Evolutionary conservation across 208 protist species (phyloP).

Genomic region (Leishmania martiniquensis): DNA sequence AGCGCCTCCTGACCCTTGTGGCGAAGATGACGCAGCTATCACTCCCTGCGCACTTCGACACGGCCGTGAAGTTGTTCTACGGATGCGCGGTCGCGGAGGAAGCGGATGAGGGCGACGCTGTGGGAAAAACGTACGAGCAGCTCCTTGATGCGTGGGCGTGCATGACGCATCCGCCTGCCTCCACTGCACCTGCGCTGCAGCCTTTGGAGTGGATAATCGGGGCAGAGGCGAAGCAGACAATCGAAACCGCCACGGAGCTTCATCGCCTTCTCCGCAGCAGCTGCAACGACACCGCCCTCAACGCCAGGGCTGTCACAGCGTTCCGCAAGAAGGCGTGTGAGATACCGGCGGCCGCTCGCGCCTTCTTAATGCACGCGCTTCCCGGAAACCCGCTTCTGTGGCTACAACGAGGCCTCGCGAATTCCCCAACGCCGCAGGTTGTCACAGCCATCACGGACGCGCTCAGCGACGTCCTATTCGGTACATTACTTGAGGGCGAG

Average conservation of each 20-base stretch:
- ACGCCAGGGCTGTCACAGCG: constrained; percentile 5
- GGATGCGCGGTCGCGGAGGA: constrained; percentile 18
- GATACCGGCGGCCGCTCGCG: constrained; percentile 20
- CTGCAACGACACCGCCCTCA: not conserved
- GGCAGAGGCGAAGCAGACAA: constrained; percentile 1
- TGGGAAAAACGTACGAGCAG: constrained; percentile 5
- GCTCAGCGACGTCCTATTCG: constrained; percentile 21
- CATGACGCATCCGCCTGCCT: constrained; percentile 9
- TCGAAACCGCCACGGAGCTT: constrained; percentile 11
- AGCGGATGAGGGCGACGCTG: constrained; percentile 4
- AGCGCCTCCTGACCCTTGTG: constrained; percentile 15
- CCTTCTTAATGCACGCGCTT: constrained; percentile 34
- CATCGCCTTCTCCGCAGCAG: constrained; percentile 10
- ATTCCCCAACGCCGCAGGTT: constrained; percentile 3
- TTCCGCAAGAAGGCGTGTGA: constrained; percentile 12
- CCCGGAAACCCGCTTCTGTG: constrained; percentile 29
- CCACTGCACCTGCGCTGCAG: constrained; percentile 10
- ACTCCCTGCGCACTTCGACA: constrained; percentile 31
- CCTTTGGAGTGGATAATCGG: constrained; percentile 20
- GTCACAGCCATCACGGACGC: constrained; percentile 15
- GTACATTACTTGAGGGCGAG: not conserved
- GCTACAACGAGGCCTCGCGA: constrained; percentile 10
- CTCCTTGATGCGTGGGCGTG: constrained; percentile 14
- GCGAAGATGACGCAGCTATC: constrained; percentile 15
- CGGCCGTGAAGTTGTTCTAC: constrained; percentile 25